Percentiles rank a stretch among this genome's conserved stretches.
Evolutionary conservation across 352 stramenopile genomes (phyloP).

Genomic region (Thraustochytrium striatum): DNA sequence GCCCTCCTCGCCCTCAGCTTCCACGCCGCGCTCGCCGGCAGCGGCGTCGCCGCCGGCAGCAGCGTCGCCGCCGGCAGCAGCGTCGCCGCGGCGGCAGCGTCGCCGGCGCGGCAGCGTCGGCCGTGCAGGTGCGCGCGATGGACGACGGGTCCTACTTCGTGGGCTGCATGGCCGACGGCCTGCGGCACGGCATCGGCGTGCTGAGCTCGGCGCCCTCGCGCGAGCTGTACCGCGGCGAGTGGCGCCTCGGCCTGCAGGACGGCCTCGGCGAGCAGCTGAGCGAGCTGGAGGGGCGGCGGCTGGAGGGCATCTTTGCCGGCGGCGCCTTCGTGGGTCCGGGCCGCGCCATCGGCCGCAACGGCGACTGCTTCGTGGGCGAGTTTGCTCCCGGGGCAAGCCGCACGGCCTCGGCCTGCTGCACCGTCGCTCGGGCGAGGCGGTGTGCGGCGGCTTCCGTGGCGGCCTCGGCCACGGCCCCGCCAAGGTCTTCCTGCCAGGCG

Average conservation of each 20-base stretch:
- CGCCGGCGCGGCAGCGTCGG: neutral
- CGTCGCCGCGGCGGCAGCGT: neutral
- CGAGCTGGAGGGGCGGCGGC: too few relatives aligned
- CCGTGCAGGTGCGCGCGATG: neutral
- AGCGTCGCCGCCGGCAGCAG: neutral
- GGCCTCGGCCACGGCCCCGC: neutral
- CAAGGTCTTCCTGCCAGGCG: neutral
- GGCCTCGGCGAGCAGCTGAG: neutral
- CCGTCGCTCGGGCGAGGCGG: too few relatives aligned
- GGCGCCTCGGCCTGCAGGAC: neutral
- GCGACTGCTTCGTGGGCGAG: too few relatives aligned
- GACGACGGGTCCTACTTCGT: too few relatives aligned
- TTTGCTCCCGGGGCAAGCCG: too few relatives aligned
- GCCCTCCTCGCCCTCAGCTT: neutral
- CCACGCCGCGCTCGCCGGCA: neutral
- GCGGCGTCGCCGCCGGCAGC: neutral
- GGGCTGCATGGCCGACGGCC: too few relatives aligned
- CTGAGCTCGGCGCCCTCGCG: neutral
- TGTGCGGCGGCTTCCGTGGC: neutral
- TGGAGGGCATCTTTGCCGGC: too few relatives aligned
- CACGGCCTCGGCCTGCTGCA: too few relatives aligned
- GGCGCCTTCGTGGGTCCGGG: too few relatives aligned
- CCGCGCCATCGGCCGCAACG: too few relatives aligned
- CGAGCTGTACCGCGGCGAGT: slow-evolving; percentile 9
- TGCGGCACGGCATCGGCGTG: neutral